Conservation (phyloP, 192 early-diverging fungal genomes). For the Umbelopsis ramanniana region DNA sequence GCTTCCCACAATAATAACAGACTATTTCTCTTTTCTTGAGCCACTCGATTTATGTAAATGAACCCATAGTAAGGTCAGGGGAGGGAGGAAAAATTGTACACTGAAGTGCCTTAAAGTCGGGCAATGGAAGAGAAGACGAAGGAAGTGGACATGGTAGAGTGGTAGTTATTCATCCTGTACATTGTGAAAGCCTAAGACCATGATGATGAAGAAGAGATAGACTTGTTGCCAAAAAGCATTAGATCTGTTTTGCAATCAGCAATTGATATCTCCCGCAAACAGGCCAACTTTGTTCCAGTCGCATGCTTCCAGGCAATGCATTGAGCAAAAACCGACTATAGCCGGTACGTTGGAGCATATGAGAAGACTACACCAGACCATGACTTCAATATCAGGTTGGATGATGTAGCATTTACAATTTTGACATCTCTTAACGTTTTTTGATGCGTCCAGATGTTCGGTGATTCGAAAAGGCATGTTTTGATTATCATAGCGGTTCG, state of each 20-base stretch:
- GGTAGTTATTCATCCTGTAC: no score
- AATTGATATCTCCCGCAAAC: neutral
- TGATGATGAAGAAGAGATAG: no score
- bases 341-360: conserved; percentile 5
- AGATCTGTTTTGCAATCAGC: neutral
- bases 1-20: neutral
- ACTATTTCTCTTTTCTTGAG: neutral
- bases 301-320: conserved; percentile 8
- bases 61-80: neutral
- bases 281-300: conserved; percentile 13
- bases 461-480: neutral
- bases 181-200: no score
- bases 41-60: neutral
- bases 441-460: neutral
- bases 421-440: conserved; percentile 19
- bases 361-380: conserved; percentile 28
- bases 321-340: conserved; percentile 13
- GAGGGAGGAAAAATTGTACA: neutral
- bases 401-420: conserved; percentile 21
- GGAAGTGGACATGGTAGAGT: no score
- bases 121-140: neutral
- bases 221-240: no score
- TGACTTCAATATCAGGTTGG: conserved; percentile 17
- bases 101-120: no score
- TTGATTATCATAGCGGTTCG: neutral